Base-by-base conservation (phyloP, 129 eudicot genomes). In the Flaveria sonorensis region DNA sequence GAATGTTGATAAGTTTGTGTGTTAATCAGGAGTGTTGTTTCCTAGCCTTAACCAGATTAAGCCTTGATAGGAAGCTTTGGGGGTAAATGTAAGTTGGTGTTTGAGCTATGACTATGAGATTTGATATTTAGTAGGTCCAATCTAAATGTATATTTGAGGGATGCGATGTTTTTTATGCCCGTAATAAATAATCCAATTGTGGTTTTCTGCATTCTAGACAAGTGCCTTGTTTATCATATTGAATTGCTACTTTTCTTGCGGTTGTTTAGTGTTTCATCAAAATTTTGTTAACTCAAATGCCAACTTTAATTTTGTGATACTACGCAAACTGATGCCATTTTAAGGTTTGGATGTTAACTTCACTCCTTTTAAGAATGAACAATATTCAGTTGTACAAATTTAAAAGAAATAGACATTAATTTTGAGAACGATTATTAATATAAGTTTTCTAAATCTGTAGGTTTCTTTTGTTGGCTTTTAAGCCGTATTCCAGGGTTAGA, bases 21-120 rank as follows among this genome's bases (percentile, higher is more conserved):
- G 32, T 51, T 55, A 62, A 10, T 77, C 39, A 40, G 45, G 48
- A n/a, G 57, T 11, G 42, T 13, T 64, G 73, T 47, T 12, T 51
- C 18, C 4, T 11, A 10, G 30, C 40, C 60, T 42, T 6, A 21
- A 10, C 12, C 13, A 30, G 15, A 78, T 69, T 69, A 78, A 28
- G 76, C 70, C 51, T 70, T 43, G 21, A n/a, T 10, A 50, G 51
- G 30, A 21, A 57, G 62, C 6, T 36, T 66, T 36, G 57, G 23
- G 47, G 80, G 52, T 7, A 30, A 20, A 76, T 66, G 80, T 76
- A 76, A 8, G 42, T 71, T 12, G 15, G 30, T 19, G 20, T 47
- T 60, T 14, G 48, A 48, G 23, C 45, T 5, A 16, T 53, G 14
- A 32, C 21, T 72, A 50, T 70, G 46, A 10, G 32, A 16, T 48